These are phyloP conservation scores for Talaromyces funiculosus DNA, from an alignment of 2,329 filamentous ascomycete genomes.

Conservation along the genomic window DNA sequence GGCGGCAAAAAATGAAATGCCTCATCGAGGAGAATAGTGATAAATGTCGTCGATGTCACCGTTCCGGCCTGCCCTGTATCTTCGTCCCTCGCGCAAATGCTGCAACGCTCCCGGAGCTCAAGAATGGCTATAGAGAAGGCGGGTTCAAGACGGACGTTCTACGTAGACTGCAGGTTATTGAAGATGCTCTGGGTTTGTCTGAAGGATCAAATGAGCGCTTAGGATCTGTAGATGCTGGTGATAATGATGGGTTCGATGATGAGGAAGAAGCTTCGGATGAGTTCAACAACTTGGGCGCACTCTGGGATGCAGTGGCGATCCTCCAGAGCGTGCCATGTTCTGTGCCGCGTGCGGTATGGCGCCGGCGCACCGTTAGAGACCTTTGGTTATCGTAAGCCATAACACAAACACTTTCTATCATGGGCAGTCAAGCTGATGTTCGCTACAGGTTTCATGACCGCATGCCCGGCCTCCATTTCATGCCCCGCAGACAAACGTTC, in stretches of 20 bases:
- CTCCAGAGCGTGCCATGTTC: slow-evolving; percentile 7
- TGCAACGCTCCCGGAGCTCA: slow-evolving; percentile 6
- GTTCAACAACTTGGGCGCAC: neutral
- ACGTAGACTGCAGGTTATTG: slow-evolving; percentile 11
- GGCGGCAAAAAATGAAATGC: slow-evolving; percentile 14
- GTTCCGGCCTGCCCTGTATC: slow-evolving; percentile 11
- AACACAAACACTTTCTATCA: neutral
- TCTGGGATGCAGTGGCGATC: slow-evolving; percentile 9
- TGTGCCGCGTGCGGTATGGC: slow-evolving; percentile 11
- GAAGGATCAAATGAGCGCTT: neutral
- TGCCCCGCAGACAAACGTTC: slow-evolving; percentile 14
- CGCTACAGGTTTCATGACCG: slow-evolving; percentile 10
- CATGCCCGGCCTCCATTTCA: slow-evolving; percentile 15
- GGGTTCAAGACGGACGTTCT: slow-evolving; percentile 11
- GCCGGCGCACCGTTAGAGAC: slow-evolving; percentile 5
- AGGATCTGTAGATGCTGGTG: neutral
- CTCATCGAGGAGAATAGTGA: neutral
- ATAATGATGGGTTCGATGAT: neutral
- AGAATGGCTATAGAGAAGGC: neutral
- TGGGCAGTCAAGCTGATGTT: neutral
- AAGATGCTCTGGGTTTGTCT: slow-evolving; percentile 7
- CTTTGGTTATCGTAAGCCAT: slow-evolving; percentile 11
- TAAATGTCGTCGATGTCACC: slow-evolving; percentile 11
- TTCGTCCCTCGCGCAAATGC: slow-evolving; percentile 15
- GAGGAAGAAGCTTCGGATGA: slow-evolving; percentile 4